These are phyloP conservation scores for Rubia tinctorum DNA, from an alignment of 305 asterid genomes.

Conservation along the genomic window DNA sequence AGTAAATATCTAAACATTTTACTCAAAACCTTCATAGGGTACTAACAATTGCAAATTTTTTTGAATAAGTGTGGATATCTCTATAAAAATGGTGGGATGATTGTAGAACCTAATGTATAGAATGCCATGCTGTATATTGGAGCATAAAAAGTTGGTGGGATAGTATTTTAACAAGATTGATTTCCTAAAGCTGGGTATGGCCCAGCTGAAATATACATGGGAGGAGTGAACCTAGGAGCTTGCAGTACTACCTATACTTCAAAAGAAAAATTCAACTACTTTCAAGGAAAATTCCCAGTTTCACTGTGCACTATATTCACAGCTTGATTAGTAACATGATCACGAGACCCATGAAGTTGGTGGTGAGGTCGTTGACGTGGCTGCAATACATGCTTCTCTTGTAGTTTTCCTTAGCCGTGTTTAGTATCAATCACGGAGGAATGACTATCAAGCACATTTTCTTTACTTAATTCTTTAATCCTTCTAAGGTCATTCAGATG, in stretches of 20 bases:
- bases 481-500: slow-evolving; percentile 30
- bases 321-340: slow-evolving; percentile 36
- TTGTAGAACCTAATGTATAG: slow-evolving; percentile 56
- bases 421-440: slow-evolving; percentile 18
- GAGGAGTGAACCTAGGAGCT: slow-evolving; percentile 50
- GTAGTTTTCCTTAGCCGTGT: slow-evolving; percentile 32
- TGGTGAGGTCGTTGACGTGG: slow-evolving; percentile 34
- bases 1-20: no score
- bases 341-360: slow-evolving; percentile 44
- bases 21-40: no score
- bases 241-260: slow-evolving; percentile 49
- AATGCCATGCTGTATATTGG: slow-evolving; percentile 59
- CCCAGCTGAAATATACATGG: slow-evolving; percentile 62
- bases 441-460: slow-evolving; percentile 31
- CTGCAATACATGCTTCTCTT: slow-evolving; percentile 34
- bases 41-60: no score
- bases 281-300: slow-evolving; percentile 34
- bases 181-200: slow-evolving; percentile 66
- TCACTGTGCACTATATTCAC: slow-evolving; percentile 31
- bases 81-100: slow-evolving; percentile 50
- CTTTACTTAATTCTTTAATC: slow-evolving; percentile 32
- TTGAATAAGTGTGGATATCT: no score
- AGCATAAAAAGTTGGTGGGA: slow-evolving; percentile 58
- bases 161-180: no score
- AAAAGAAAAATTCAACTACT: slow-evolving; percentile 29